Conservation (phyloP, 2,329 filamentous ascomycete genomes). For the Xylariaceae sp. region DNA sequence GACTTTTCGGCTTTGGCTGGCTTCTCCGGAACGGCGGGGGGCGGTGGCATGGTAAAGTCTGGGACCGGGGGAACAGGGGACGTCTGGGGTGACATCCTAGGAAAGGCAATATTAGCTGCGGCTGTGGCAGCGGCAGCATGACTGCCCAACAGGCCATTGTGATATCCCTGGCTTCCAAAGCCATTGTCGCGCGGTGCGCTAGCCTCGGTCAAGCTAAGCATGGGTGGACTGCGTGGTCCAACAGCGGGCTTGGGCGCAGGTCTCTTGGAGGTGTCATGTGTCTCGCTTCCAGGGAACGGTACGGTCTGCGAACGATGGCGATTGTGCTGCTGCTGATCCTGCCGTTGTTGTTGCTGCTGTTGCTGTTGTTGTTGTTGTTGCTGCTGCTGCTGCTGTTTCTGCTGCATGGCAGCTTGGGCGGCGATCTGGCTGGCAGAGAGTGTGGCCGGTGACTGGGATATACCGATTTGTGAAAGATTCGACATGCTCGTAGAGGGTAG, state of each 20-base stretch:
- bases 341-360: slow-evolving; percentile 47
- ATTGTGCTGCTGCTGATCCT: slow-evolving; percentile 59
- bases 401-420: slow-evolving; percentile 76
- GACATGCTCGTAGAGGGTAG: slow-evolving; percentile 68
- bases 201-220: slow-evolving; percentile 69
- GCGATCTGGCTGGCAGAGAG: slow-evolving; percentile 78
- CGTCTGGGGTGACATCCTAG: slow-evolving; percentile 61
- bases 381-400: slow-evolving; percentile 51
- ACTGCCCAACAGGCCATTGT: slow-evolving; percentile 66
- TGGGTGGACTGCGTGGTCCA: slow-evolving; percentile 66
- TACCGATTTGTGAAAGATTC: slow-evolving; percentile 59
- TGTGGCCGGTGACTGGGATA: slow-evolving; percentile 52
- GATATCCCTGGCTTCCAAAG: slow-evolving; percentile 60
- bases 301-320: slow-evolving; percentile 79
- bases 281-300: slow-evolving; percentile 57
- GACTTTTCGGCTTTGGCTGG: slow-evolving; percentile 70
- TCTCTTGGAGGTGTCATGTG: slow-evolving; percentile 54
- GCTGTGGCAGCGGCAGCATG: slow-evolving; percentile 71
- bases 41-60: slow-evolving; percentile 41
- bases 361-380: slow-evolving; percentile 72
- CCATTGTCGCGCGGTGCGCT: slow-evolving; percentile 65
- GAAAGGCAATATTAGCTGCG: slow-evolving; percentile 77
- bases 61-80: slow-evolving; percentile 54
- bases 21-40: slow-evolving; percentile 61
- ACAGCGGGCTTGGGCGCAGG: slow-evolving; percentile 41